phyloP scores from a whole-genome alignment of 2,329 filamentous ascomycete genomes.

The Harringtonia lauricola region DNA sequence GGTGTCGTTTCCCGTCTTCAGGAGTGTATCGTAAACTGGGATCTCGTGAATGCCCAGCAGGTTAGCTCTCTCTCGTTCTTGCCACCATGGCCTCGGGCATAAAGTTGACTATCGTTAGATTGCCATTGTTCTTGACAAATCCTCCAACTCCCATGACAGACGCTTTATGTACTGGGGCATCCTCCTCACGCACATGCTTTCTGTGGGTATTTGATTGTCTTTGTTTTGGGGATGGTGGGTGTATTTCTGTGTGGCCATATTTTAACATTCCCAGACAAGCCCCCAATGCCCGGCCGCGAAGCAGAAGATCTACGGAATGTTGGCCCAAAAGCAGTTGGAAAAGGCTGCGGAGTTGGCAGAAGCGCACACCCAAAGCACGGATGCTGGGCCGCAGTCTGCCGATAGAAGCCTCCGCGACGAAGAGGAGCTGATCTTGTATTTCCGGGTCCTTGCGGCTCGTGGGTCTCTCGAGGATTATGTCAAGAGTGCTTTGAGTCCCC shows the following conservation, averaged over 20 bases:
- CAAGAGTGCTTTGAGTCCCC: slow-evolving; percentile 25
- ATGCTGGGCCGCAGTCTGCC: background rate
- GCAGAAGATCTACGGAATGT: slow-evolving; percentile 37
- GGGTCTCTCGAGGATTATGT: slow-evolving; percentile 29
- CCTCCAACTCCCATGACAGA: slow-evolving; percentile 32
- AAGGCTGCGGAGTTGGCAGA: slow-evolving; percentile 24
- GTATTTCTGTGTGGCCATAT: background rate
- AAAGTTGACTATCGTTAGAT: no score
- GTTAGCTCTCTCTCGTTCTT: no score
- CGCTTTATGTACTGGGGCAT: slow-evolving; percentile 45
- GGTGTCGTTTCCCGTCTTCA: slow-evolving; percentile 33
- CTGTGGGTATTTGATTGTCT: slow-evolving; percentile 26
- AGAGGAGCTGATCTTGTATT: slow-evolving; percentile 39
- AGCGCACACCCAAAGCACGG: background rate
- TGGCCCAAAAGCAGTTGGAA: slow-evolving; percentile 40
- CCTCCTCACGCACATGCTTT: slow-evolving; percentile 38
- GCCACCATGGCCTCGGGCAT: no score
- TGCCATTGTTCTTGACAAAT: slow-evolving; percentile 40
- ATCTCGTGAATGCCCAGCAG: slow-evolving; percentile 45
- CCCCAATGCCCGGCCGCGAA: slow-evolving; percentile 35
- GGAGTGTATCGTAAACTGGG: slow-evolving; percentile 42
- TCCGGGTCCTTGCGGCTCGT: slow-evolving; percentile 32
- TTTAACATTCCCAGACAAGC: slow-evolving; percentile 27
- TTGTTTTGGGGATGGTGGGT: background rate
- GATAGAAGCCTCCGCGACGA: slow-evolving; percentile 30